phyloP scores from a whole-genome alignment of 1,284 basidiomycete genomes.

The Sporisorium graminicola region DNA sequence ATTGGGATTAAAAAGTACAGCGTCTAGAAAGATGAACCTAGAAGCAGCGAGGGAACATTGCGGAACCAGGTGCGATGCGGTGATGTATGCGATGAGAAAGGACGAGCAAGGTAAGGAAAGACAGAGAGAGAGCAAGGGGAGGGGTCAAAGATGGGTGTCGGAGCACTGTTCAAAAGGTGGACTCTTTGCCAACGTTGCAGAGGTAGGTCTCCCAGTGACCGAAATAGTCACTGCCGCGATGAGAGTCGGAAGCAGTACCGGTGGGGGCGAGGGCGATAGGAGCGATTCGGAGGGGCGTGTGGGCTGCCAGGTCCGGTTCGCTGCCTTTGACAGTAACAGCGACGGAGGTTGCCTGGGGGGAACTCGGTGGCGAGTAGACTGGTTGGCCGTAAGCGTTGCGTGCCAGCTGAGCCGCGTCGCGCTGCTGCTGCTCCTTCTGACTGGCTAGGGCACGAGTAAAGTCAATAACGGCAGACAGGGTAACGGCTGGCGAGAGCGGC shows the following conservation, averaged over 20 bases:
- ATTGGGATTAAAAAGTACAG: background rate
- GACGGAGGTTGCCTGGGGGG: background rate
- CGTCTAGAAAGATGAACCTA: background rate
- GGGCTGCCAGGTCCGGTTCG: conserved; percentile 1
- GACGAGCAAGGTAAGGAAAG: background rate
- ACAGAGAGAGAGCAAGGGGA: background rate
- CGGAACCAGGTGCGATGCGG: background rate
- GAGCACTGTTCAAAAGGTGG: conserved; percentile 17
- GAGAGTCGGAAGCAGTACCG: background rate
- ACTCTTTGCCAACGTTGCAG: conserved; percentile 39
- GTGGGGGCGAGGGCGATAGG: conserved; percentile 8
- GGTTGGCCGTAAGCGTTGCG: conserved; percentile 23
- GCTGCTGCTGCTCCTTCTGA: background rate
- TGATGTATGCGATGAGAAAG: background rate
- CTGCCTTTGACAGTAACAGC: background rate
- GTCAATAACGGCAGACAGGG: conserved; percentile 30
- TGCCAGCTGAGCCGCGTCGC: background rate
- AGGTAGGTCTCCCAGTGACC: conserved; percentile 40
- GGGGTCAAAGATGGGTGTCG: background rate
- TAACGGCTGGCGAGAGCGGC: conserved; percentile 11
- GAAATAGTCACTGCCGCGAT: conserved; percentile 22
- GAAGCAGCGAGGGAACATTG: background rate
- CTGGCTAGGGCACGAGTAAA: conserved; percentile 27
- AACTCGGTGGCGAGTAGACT: conserved; percentile 13
- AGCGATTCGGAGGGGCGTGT: conserved; percentile 19